Evolutionary conservation across 1,284 basidiomycete genomes (phyloP), one percentile per base, ranked within the genome.

Genomic region (Pascua sp.): DNA sequence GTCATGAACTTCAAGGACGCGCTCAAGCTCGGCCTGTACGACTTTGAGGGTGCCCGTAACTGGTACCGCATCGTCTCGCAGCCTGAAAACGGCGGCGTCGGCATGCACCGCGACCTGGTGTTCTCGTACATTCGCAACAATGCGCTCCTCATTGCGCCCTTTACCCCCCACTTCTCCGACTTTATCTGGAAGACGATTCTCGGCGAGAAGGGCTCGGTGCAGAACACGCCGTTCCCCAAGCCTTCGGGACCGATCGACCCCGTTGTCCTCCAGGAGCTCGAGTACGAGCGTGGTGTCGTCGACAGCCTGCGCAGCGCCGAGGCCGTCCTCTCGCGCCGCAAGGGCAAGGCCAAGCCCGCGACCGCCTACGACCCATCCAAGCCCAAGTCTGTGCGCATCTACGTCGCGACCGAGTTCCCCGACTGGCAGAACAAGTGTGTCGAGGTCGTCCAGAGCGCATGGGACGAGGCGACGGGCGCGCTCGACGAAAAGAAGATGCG

Each of bases 131-230:
- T 98, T 72, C 84, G 86, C 48, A 79, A 81, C 64, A 65, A 87
- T 90, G 48, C 89, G 10, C 81, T 98, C 55, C 81, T 97, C 63
- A 83, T 90, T 68, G 81, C 87, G 0, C 95, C 96, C 50, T 86
- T 98, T 76, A 91, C 93, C 0, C 94, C 95, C 1, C 96, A 98
- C 80, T 91, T 91, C 76, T 84, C 93, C 50, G 95, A 98, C 73
- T 90, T 95, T 80, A 83, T 98, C 67, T 95, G 90, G 88, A 79
- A 81, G 40, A 78, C 82, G 32, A 81, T 96, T 60, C 84, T 97
- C 59, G 84, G 87, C 61, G 84, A 88, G 63, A 79, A 84, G 9
- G 80, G 82, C 18, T 89, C 92, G 13, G 83, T 98, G 48, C 95
- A 98, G 76, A 77, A 80, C 36, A 93, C 93, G 1, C 80, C 78